Conservation (phyloP, 2,329 filamentous ascomycete species). For the Ilyonectria robusta region DNA sequence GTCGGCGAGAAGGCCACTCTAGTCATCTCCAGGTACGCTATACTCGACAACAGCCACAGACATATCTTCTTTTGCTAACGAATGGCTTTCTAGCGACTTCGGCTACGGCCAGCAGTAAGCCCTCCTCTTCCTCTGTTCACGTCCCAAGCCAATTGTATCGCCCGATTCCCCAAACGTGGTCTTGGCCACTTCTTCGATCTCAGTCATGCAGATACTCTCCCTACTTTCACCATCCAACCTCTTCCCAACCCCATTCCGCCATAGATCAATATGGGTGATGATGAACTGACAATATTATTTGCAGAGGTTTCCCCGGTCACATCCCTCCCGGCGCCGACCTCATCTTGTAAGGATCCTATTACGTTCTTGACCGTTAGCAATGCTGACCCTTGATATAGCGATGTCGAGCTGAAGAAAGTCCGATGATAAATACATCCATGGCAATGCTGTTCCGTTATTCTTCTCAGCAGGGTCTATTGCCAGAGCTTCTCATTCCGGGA, state of each 20-base stretch:
- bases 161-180: slow-evolving; percentile 64
- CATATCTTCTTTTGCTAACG: slow-evolving; percentile 34
- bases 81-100: slow-evolving; percentile 65
- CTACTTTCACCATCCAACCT: neutral
- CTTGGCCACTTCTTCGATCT: neutral
- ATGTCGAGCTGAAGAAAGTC: slow-evolving; percentile 78
- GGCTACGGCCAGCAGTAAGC: slow-evolving; percentile 75
- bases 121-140: slow-evolving; percentile 16
- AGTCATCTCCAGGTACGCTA: slow-evolving; percentile 73
- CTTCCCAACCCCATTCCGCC: neutral
- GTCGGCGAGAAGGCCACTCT: slow-evolving; percentile 91
- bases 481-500: neutral
- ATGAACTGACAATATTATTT: slow-evolving; percentile 34
- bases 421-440: slow-evolving; percentile 57
- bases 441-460: slow-evolving; percentile 17
- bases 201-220: neutral
- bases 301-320: slow-evolving; percentile 81
- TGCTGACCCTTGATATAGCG: slow-evolving; percentile 60
- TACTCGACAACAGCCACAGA: neutral
- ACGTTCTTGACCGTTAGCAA: neutral
- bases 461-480: slow-evolving; percentile 10
- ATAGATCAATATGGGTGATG: neutral
- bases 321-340: slow-evolving; percentile 84
- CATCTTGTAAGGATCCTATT: slow-evolving; percentile 77
- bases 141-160: slow-evolving; percentile 22